Conservation (phyloP, 208 protist species). For the Trypanosoma melophagium region DNA sequence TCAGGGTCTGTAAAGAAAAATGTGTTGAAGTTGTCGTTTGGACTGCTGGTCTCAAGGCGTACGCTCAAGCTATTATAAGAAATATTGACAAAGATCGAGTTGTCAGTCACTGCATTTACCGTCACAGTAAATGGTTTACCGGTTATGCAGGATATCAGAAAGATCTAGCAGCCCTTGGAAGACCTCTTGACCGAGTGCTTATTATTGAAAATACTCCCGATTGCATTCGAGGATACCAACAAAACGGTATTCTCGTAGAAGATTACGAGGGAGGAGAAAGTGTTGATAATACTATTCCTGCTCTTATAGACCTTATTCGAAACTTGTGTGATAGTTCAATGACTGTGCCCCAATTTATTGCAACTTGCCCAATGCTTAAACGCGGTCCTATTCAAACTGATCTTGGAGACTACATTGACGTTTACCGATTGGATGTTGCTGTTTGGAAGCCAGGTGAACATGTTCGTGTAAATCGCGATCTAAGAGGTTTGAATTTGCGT, state of each 20-base stretch:
- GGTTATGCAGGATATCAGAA: slow-evolving; percentile 91
- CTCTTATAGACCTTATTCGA: slow-evolving; percentile 76
- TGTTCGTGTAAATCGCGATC: slow-evolving; percentile 83
- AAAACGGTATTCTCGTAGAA: slow-evolving; percentile 91
- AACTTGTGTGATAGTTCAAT: slow-evolving; percentile 74
- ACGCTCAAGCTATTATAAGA: slow-evolving; percentile 90
- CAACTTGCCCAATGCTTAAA: slow-evolving; percentile 69
- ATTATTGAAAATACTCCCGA: slow-evolving; percentile 94
- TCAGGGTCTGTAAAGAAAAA: slow-evolving; percentile 83
- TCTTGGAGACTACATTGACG: slow-evolving; percentile 89
- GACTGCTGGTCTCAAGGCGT: slow-evolving; percentile 90
- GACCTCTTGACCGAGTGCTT: slow-evolving; percentile 83
- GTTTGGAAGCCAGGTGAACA: slow-evolving; percentile 79
- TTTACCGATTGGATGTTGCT: slow-evolving; percentile 80
- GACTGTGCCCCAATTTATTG: slow-evolving; percentile 88
- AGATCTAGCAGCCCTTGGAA: slow-evolving; percentile 83
- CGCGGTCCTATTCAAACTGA: slow-evolving; percentile 84
- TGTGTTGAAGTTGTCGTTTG: slow-evolving; percentile 90
- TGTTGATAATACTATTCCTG: slow-evolving; percentile 87
- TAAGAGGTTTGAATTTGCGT: slow-evolving; percentile 9
- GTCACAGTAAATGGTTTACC: slow-evolving; percentile 93
- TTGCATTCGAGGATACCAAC: slow-evolving; percentile 89
- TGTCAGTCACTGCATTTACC: slow-evolving; percentile 91
- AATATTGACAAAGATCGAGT: slow-evolving; percentile 89
- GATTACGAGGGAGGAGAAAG: slow-evolving; percentile 91